phyloP scores from a whole-genome alignment of 1,139 yeast genomes.

The Lodderomyces margitis region DNA sequence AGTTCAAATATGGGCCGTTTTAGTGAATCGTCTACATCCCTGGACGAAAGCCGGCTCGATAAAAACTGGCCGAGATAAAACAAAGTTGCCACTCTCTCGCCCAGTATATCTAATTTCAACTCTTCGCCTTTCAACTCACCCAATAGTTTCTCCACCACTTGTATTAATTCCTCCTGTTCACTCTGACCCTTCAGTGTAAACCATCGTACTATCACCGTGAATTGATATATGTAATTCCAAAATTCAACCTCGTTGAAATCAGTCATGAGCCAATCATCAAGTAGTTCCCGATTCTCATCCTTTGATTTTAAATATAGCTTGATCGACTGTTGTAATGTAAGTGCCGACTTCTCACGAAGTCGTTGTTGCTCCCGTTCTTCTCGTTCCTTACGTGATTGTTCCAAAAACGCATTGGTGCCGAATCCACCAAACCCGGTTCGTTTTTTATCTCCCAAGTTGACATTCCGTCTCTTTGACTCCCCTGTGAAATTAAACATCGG shows the following conservation, averaged over 20 bases:
- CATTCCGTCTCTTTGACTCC: conserved; percentile 56
- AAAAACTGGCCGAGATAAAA: not conserved
- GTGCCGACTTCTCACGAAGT: conserved; percentile 47
- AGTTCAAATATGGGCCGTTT: not conserved
- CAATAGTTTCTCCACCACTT: not conserved
- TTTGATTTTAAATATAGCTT: conserved; percentile 34
- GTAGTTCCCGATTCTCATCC: conserved; percentile 9
- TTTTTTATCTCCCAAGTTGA: conserved; percentile 68
- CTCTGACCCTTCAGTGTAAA: not conserved
- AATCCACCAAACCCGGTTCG: conserved; percentile 18
- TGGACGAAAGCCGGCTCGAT: not conserved
- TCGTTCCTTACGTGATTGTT: conserved; percentile 65
- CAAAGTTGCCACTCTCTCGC: not conserved
- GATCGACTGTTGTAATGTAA: conserved; percentile 48
- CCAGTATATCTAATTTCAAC: not conserved
- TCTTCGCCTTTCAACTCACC: not conserved
- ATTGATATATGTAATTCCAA: not conserved
- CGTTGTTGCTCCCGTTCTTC: conserved; percentile 60
- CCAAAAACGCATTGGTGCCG: conserved; percentile 31
- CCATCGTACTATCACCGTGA: not conserved
- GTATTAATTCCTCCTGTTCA: not conserved
- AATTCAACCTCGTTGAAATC: not conserved
- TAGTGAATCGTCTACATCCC: not conserved
- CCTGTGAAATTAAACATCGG: conserved; percentile 64
- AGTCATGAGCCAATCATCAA: conserved; percentile 11